A percentile compares a stretch with the other conserved stretches of the same genome.
phyloP scores from a whole-genome alignment of 2,329 filamentous ascomycete genomes.

The Dactylellina parvicollis region DNA sequence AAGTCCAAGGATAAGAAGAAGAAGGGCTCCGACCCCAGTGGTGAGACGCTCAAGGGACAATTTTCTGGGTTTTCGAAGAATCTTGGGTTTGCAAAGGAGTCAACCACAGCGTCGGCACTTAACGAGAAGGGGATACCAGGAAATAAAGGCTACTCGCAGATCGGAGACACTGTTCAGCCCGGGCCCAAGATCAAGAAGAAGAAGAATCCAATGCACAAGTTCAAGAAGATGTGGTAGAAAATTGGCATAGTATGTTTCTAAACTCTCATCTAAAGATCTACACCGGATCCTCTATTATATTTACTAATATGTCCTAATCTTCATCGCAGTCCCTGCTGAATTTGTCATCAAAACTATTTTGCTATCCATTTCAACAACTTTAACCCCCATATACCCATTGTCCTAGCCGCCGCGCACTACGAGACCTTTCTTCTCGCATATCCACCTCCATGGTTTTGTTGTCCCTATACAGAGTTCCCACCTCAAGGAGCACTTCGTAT shows the following conservation, averaged over 20 bases:
- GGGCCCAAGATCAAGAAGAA: conserved; percentile 2
- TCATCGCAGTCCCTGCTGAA: no score
- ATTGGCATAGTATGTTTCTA: neutral
- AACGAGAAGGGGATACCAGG: neutral
- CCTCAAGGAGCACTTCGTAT: no score
- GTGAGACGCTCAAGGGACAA: neutral
- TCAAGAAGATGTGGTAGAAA: conserved; percentile 19
- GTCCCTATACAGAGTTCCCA: no score
- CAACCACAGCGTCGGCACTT: neutral
- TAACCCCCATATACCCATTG: no score
- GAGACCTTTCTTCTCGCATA: no score
- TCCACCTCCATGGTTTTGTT: no score
- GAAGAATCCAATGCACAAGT: conserved; percentile 16
- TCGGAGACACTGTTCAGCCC: neutral
- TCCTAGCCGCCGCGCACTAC: no score
- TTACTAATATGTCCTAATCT: no score
- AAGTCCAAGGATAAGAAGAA: conserved; percentile 17
- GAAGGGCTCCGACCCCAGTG: neutral
- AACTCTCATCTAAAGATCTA: no score
- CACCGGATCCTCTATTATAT: no score
- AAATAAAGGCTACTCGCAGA: conserved; percentile 13
- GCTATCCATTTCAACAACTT: no score
- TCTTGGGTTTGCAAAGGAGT: conserved; percentile 1
- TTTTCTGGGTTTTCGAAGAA: neutral
- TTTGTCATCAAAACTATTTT: no score